Conservation (phyloP, 139 green algal species). For the Yamagishiella unicocca region DNA sequence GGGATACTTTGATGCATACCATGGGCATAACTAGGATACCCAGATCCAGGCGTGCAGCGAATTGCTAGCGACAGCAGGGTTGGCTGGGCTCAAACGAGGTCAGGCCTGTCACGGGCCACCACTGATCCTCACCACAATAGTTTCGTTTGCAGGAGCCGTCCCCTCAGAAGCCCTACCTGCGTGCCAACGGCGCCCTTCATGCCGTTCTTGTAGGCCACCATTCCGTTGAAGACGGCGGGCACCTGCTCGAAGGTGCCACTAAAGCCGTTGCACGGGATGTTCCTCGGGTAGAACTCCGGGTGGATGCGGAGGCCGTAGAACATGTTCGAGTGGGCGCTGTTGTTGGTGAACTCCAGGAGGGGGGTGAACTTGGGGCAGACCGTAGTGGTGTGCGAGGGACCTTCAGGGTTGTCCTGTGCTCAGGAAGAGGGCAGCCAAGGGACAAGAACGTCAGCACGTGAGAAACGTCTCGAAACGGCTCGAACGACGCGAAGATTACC, state of each 20-base stretch:
- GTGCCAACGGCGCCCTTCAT: slow-evolving; percentile 69
- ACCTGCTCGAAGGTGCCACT: slow-evolving; percentile 13
- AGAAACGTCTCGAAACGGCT: too few species aligned
- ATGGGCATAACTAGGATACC: too few species aligned
- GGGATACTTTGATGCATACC: too few species aligned
- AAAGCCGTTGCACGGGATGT: slow-evolving; percentile 45
- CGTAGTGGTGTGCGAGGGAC: slow-evolving; percentile 52
- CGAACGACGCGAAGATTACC: too few species aligned
- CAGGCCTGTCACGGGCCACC: too few species aligned
- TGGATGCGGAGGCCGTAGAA: slow-evolving; percentile 72
- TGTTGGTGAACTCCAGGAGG: slow-evolving; percentile 68
- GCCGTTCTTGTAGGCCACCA: slow-evolving; percentile 76
- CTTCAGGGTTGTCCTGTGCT: slow-evolving; percentile 56
- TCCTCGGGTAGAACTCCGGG: slow-evolving; percentile 64
- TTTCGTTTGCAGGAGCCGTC: too few species aligned
- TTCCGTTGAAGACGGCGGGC: slow-evolving; percentile 60
- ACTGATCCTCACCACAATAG: too few species aligned
- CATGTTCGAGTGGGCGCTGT: slow-evolving; percentile 76
- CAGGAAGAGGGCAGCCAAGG: slow-evolving; percentile 20
- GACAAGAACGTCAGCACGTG: too few species aligned
- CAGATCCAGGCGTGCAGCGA: too few species aligned
- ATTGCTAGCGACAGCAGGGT: too few species aligned
- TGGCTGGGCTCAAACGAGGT: too few species aligned
- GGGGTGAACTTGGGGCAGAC: slow-evolving; percentile 71
- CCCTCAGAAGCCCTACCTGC: slow-evolving; percentile 42